phyloP scores from a whole-genome alignment of 1,284 basidiomycete species.

The Albatrellus sp. region DNA sequence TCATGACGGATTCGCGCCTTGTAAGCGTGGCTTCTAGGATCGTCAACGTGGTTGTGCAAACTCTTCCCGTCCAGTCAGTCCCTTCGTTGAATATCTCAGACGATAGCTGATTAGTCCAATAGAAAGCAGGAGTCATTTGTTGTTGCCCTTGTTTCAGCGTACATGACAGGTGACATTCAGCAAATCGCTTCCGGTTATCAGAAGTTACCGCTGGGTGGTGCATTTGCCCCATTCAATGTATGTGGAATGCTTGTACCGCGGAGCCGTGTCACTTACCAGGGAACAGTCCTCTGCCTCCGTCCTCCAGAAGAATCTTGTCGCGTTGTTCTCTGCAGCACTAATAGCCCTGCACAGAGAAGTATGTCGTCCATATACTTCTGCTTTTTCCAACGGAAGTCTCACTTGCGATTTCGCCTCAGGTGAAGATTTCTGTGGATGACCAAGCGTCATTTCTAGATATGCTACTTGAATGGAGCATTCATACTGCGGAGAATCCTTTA shows the following conservation, averaged over 20 bases:
- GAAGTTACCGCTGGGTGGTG: conserved; percentile 24
- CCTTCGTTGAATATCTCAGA: neutral
- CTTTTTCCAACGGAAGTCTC: neutral
- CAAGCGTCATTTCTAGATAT: conserved; percentile 37
- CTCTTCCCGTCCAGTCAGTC: conserved; percentile 50
- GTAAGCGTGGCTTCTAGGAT: conserved; percentile 53
- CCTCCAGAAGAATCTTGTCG: conserved; percentile 47
- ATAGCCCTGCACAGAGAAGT: conserved; percentile 59
- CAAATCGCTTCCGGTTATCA: conserved; percentile 42
- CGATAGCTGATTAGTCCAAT: neutral
- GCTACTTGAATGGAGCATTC: conserved; percentile 49
- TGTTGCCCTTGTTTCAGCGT: conserved; percentile 41
- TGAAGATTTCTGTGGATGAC: conserved; percentile 32
- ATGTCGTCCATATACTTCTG: conserved; percentile 8
- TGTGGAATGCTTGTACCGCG: conserved; percentile 1
- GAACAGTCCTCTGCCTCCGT: conserved; percentile 31
- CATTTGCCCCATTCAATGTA: conserved; percentile 38
- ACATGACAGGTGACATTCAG: conserved; percentile 44
- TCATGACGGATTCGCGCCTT: conserved; percentile 54
- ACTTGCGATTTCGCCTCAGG: conserved; percentile 23
- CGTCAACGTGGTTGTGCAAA: conserved; percentile 57
- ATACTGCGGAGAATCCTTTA: conserved; percentile 32
- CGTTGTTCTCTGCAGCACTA: conserved; percentile 55
- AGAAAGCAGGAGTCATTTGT: conserved; percentile 52
- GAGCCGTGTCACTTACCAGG: neutral